phyloP scores from a whole-genome alignment of 2,329 filamentous ascomycete species.

The Drechslerella coelobrocha region DNA sequence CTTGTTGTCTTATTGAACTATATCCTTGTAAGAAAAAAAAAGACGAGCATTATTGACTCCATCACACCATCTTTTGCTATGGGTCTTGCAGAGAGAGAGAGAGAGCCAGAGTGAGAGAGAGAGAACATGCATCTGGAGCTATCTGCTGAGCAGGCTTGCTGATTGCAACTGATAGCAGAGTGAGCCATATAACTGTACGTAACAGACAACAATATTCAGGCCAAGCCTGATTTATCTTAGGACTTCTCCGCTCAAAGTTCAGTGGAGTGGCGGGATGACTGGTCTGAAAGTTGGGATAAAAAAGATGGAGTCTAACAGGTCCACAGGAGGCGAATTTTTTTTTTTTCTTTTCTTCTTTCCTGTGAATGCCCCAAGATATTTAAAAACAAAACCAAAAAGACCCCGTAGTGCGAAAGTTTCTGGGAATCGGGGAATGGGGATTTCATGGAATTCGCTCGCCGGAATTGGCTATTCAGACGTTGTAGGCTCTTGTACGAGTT shows the following conservation, averaged over 20 bases:
- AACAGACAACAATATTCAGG: conserved; percentile 23
- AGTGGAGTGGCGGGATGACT: conserved; percentile 19
- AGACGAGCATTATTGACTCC: background rate
- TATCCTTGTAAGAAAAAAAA: conserved; percentile 14
- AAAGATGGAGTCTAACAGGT: conserved; percentile 33
- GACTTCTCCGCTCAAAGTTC: conserved; percentile 23
- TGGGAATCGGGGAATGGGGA: conserved; percentile 21
- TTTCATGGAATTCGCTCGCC: conserved; percentile 32
- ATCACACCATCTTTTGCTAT: conserved; percentile 41
- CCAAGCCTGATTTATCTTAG: conserved; percentile 41
- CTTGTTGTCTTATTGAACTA: conserved; percentile 8
- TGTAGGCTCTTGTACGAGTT: conserved; percentile 7
- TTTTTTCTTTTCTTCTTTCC: background rate
- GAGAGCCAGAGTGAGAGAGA: background rate
- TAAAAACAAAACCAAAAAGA: conserved; percentile 9
- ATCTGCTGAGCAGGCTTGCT: conserved; percentile 23
- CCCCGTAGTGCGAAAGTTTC: conserved; percentile 21
- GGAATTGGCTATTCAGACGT: conserved; percentile 44
- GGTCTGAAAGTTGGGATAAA: conserved; percentile 44
- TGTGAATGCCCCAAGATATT: background rate
- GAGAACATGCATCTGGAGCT: conserved; percentile 9
- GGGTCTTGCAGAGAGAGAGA: background rate
- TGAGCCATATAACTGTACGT: conserved; percentile 29
- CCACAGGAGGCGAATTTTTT: conserved; percentile 25
- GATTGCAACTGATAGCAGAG: conserved; percentile 21